These are phyloP conservation scores for Lophiotrema nucula DNA, from an alignment of 495 filamentous ascomycete species.

Conservation along the genomic window DNA sequence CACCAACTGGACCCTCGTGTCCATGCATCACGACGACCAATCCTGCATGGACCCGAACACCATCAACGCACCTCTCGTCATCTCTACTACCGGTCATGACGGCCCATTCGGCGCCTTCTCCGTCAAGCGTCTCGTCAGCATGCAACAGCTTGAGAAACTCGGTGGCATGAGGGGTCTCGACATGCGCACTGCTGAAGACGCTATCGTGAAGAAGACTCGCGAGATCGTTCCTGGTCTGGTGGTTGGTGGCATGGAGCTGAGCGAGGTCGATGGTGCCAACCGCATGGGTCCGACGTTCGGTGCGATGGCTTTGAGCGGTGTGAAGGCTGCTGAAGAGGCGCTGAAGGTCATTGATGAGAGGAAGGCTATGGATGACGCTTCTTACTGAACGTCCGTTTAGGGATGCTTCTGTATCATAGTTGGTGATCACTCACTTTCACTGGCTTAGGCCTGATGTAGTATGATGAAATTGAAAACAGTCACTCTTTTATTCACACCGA, in stretches of 20 bases:
- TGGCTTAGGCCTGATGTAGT: too few species aligned
- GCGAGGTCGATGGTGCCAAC: constrained; percentile 85
- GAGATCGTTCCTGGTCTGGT: constrained; percentile 84
- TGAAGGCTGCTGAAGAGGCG: constrained; percentile 86
- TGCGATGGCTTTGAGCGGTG: constrained; percentile 79
- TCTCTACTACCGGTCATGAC: constrained; percentile 87
- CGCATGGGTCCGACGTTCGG: constrained; percentile 79
- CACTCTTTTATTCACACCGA: too few species aligned
- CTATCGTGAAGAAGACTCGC: constrained; percentile 84
- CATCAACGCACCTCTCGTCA: constrained; percentile 82
- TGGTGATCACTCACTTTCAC: too few species aligned
- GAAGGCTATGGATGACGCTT: constrained; percentile 50
- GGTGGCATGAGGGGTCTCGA: constrained; percentile 89
- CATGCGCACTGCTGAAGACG: constrained; percentile 86
- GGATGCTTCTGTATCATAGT: too few species aligned
- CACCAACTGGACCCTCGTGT: constrained; percentile 90
- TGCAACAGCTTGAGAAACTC: constrained; percentile 76
- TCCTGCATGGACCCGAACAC: constrained; percentile 95
- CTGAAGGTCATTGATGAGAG: constrained; percentile 72
- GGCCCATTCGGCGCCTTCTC: constrained; percentile 88
- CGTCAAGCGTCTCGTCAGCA: constrained; percentile 79
- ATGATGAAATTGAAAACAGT: too few species aligned
- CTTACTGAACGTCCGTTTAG: too few species aligned
- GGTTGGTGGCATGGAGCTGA: constrained; percentile 91
- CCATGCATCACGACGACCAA: constrained; percentile 89